Base-by-base conservation (phyloP, 2,329 filamentous ascomycete genomes). In the Beauveria brongniartii region DNA sequence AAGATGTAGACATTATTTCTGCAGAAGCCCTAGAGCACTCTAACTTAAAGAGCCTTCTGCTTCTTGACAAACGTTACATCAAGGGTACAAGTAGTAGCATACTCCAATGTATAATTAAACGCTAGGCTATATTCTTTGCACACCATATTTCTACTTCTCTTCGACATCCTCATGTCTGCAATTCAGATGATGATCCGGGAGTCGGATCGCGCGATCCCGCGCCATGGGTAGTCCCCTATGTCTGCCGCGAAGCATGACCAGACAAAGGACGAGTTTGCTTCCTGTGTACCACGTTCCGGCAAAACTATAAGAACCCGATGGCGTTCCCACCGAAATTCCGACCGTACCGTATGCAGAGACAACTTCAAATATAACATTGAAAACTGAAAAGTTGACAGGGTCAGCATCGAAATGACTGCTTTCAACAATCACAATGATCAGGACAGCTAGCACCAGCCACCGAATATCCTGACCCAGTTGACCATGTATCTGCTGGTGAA, bases 381-480 rank as follows among this genome's bases (percentile, higher is more conserved):
- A 86, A 5, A 84, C 79, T 22, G 80, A 81, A 68, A 80, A 86
- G 46, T 69, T 79, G 9, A 72, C 71, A 0, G 83, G 82, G 58
- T 84, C 77, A 5, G 69, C 66, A 1, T 78, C 72, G 57, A 83
- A 84, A 61, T 84, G 79, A 5, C 73, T 71, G 18, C 80, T 81
- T 69, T 89, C 86, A 52, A 86, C 83, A 44, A 82, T 78, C 58
- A 79, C 77, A 60, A 89, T 85, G 37, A 84, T 69, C 55, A 88
- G 76, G 14, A 86, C 78, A 2, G 83, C 82, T 0, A 87, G 70
- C 3, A 83, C 80, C 16, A 89, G 81, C 74, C 80, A 84, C 85
- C 86, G 88, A 18, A 89, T 74, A 67, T 89, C 86, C 69, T 88
- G 84, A 34, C 83, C 82, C 2, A 89, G 77, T 69, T 89, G 86